phyloP scores from a whole-genome alignment of 495 filamentous ascomycete species.

The Xanthoparmelia taractica region DNA sequence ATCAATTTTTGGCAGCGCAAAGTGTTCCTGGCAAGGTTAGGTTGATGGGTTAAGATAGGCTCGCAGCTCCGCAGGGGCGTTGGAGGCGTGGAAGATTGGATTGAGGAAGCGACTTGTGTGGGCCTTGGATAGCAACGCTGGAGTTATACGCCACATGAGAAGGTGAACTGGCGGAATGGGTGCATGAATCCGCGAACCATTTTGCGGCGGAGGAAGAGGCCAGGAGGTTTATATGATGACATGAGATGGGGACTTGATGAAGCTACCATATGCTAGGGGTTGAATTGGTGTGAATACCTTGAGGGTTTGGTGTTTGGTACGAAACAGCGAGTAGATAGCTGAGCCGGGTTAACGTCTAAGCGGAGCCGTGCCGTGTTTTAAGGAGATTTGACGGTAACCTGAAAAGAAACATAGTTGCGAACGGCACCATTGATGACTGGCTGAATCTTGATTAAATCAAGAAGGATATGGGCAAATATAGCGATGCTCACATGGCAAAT shows the following conservation, averaged over 20 bases:
- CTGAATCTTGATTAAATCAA: neutral
- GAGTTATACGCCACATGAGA: conserved; percentile 6
- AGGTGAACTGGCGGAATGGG: conserved; percentile 1
- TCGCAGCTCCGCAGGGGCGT: conserved; percentile 3
- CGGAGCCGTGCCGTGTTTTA: conserved; percentile 22
- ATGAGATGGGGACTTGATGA: neutral
- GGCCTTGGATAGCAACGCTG: neutral
- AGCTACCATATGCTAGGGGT: conserved; percentile 9
- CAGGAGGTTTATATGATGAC: conserved; percentile 4
- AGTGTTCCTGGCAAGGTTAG: conserved; percentile 18
- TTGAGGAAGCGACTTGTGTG: conserved; percentile 3
- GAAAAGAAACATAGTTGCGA: conserved; percentile 18
- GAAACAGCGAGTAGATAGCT: conserved; percentile 23
- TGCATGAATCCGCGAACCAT: neutral
- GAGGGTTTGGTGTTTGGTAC: conserved; percentile 1
- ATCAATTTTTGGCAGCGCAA: conserved; percentile 15
- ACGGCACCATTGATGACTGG: conserved; percentile 3
- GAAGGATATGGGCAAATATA: neutral
- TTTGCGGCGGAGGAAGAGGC: conserved; percentile 13
- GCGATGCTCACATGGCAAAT: neutral
- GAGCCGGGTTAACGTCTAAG: conserved; percentile 19
- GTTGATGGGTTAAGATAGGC: neutral
- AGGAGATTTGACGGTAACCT: conserved; percentile 16
- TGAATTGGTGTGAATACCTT: too few species aligned
- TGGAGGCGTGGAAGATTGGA: conserved; percentile 9